A percentile compares a stretch with the other conserved stretches of the same genome.
phyloP scores from a whole-genome alignment of 2,329 filamentous ascomycete genomes.

The Pseudogymnoascus sp. region DNA sequence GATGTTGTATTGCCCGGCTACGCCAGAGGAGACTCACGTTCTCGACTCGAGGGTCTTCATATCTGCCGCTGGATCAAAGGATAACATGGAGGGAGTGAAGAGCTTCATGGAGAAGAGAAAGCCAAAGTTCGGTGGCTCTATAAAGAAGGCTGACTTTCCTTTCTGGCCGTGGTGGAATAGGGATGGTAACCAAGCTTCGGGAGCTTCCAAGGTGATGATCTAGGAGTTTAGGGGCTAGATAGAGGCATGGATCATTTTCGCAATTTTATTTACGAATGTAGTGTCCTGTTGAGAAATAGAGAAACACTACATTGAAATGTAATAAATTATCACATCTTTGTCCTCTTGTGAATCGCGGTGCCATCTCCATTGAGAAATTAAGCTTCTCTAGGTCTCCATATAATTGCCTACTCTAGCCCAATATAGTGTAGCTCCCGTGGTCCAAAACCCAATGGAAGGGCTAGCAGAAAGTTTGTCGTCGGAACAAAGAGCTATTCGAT shows the following conservation, averaged over 20 bases:
- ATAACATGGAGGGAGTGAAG: constrained; percentile 51
- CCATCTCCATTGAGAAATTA: neutral
- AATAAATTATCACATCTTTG: neutral
- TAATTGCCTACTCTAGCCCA: neutral
- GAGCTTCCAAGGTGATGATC: constrained; percentile 23
- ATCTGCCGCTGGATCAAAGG: constrained; percentile 45
- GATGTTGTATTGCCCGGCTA: constrained; percentile 51
- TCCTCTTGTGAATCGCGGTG: neutral
- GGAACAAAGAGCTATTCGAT: neutral
- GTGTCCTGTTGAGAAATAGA: neutral
- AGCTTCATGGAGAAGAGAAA: constrained; percentile 53
- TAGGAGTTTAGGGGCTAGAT: neutral
- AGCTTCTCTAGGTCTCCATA: neutral
- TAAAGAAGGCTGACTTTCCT: constrained; percentile 43
- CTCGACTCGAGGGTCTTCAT: constrained; percentile 58
- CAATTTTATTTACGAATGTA: neutral
- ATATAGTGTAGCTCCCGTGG: neutral
- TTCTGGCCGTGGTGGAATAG: constrained; percentile 54
- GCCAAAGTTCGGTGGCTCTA: constrained; percentile 46
- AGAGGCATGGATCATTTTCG: neutral
- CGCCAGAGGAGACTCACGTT: constrained; percentile 60
- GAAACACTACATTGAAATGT: too few species aligned
- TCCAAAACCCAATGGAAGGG: neutral
- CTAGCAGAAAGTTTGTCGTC: neutral
- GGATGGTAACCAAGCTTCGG: constrained; percentile 32